These are phyloP conservation scores for Triticum monococcum DNA, from an alignment of 176 grass and related monocot species.

Conservation along the genomic window DNA sequence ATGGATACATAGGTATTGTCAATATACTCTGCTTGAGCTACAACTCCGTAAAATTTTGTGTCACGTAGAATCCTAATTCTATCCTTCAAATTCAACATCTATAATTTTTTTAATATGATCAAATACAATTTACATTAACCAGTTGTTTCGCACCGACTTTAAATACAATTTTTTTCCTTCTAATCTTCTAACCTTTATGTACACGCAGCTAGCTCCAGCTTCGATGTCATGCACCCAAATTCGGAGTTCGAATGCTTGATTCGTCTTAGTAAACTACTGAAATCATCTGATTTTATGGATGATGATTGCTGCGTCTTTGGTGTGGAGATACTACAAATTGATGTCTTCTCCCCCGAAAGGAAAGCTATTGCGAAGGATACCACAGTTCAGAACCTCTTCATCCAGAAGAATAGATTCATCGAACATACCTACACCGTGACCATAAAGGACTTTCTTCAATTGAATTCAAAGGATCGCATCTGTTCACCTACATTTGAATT, in stretches of 20 bases:
- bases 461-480: not conserved
- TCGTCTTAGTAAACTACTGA: constrained; percentile 19
- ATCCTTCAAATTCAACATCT: not conserved
- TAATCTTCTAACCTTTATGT: not conserved
- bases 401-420: constrained; percentile 27
- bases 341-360: not conserved
- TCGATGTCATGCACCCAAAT: not conserved
- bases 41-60: not conserved
- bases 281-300: constrained; percentile 31
- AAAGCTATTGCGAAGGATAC: not conserved
- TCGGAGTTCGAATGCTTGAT: constrained; percentile 6
- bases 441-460: constrained; percentile 6
- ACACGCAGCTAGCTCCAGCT: not conserved
- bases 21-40: not conserved
- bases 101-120: not conserved
- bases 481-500: constrained; percentile 20
- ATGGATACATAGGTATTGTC: constrained; percentile 9
- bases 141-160: too few relatives aligned
- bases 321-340: constrained; percentile 14
- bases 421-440: constrained; percentile 26
- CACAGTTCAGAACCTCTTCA: constrained; percentile 24
- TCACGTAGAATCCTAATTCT: not conserved
- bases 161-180: not conserved
- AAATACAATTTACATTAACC: not conserved
- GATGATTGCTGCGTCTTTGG: constrained; percentile 33